These are phyloP conservation scores for Russula abietina DNA, from an alignment of 768 basidiomycete genomes.

Conservation along the genomic window DNA sequence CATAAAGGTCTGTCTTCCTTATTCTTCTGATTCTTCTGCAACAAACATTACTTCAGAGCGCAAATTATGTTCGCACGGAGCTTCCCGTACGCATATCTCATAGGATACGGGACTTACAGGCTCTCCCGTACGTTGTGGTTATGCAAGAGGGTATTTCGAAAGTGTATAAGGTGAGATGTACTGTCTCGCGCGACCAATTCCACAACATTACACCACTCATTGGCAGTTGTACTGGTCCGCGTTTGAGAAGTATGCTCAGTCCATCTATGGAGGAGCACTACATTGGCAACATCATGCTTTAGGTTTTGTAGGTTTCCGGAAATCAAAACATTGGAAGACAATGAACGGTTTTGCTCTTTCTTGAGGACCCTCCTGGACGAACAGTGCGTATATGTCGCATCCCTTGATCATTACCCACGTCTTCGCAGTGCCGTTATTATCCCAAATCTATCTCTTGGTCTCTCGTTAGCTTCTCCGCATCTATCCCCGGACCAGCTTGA, in stretches of 20 bases:
- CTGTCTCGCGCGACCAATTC: neutral
- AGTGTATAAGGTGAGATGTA: slow-evolving; percentile 68
- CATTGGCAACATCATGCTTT: slow-evolving; percentile 14
- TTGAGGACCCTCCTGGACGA: slow-evolving; percentile 57
- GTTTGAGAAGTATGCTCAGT: slow-evolving; percentile 62
- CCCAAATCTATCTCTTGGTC: slow-evolving; percentile 73
- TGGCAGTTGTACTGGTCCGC: slow-evolving; percentile 77
- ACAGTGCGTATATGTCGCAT: slow-evolving; percentile 53
- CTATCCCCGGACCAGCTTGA: slow-evolving; percentile 75
- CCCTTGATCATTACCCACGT: slow-evolving; percentile 1
- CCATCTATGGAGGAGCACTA: neutral
- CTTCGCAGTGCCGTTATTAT: slow-evolving; percentile 61
- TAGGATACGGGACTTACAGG: slow-evolving; percentile 79
- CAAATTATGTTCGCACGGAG: slow-evolving; percentile 87
- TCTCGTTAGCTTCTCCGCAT: slow-evolving; percentile 78
- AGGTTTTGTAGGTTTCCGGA: slow-evolving; percentile 57
- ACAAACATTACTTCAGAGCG: slow-evolving; percentile 47
- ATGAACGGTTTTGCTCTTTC: slow-evolving; percentile 73
- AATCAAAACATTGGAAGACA: slow-evolving; percentile 67
- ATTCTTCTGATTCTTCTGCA: slow-evolving; percentile 1
- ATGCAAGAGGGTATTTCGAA: slow-evolving; percentile 76
- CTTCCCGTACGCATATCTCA: slow-evolving; percentile 85
- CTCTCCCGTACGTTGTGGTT: slow-evolving; percentile 80
- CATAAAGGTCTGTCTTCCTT: slow-evolving; percentile 49
- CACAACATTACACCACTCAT: neutral